phyloP scores from a whole-genome alignment of 2,329 filamentous ascomycete species.

The Drechslera avenae region DNA sequence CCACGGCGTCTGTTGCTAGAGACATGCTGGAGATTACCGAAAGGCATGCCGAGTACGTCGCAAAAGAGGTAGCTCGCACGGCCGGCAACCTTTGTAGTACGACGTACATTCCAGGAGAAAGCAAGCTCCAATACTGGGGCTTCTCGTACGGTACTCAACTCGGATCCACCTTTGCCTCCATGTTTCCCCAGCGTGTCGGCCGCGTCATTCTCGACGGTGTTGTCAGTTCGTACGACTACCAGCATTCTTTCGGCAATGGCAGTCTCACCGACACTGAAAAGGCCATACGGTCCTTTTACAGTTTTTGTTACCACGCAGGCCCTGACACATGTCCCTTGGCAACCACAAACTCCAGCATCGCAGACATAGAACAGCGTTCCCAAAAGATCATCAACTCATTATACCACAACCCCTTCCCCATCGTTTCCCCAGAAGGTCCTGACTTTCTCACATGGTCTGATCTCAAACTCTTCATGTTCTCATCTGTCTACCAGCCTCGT shows the following conservation, averaged over 20 bases:
- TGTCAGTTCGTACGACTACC: constrained; percentile 47
- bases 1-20: constrained; percentile 54
- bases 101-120: constrained; percentile 16
- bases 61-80: constrained; percentile 11
- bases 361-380: constrained; percentile 45
- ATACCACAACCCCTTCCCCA: constrained; percentile 49
- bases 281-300: constrained; percentile 52
- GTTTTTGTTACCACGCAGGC: constrained; percentile 51
- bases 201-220: constrained; percentile 53
- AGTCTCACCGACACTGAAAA: constrained; percentile 54
- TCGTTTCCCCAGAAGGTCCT: constrained; percentile 35
- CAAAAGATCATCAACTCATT: constrained; percentile 44
- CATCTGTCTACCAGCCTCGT: constrained; percentile 45
- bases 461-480: constrained; percentile 45
- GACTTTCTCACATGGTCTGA: constrained; percentile 51
- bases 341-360: constrained; percentile 36
- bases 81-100: neutral
- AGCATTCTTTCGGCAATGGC: constrained; percentile 46
- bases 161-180: constrained; percentile 46
- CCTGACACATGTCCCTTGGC: constrained; percentile 49
- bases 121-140: constrained; percentile 53
- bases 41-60: constrained; percentile 46
- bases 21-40: constrained; percentile 59
- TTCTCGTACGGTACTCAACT: constrained; percentile 57
- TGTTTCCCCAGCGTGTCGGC: constrained; percentile 47